Evolutionary conservation across 139 green algal genomes (phyloP).

Genomic region (Ulvella scutata): DNA sequence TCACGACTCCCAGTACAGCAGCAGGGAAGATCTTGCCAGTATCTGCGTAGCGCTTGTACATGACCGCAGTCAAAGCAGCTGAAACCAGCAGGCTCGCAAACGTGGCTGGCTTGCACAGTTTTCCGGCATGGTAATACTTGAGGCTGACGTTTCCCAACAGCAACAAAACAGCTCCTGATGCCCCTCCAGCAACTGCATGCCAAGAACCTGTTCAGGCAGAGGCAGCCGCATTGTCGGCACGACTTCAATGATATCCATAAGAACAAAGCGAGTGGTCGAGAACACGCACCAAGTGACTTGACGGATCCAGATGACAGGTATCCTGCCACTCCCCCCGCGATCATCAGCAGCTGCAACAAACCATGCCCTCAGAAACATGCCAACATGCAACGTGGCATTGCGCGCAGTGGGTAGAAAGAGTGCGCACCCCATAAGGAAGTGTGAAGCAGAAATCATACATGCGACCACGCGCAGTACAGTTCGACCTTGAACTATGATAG

Average conservation of each 20-base stretch:
- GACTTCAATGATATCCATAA: too few relatives aligned
- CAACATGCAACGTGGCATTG: too few relatives aligned
- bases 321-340: neutral
- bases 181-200: neutral
- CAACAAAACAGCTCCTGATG: neutral
- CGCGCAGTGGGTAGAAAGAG: neutral
- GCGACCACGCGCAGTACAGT: too few relatives aligned
- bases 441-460: constrained; percentile 4
- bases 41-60: neutral
- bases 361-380: too few relatives aligned
- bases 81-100: neutral
- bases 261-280: too few relatives aligned
- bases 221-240: neutral
- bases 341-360: neutral
- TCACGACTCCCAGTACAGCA: neutral
- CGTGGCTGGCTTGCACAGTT: neutral
- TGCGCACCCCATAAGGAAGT: neutral
- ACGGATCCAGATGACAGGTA: neutral
- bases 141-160: neutral
- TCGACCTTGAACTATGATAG: too few relatives aligned
- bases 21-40: neutral
- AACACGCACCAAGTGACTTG: neutral
- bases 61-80: neutral
- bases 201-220: neutral
- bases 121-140: neutral